Evolutionary conservation across 1,139 yeast species (phyloP), one percentile per base, ranked within the genome.

Genomic region (Diutina pseudorugosa): DNA sequence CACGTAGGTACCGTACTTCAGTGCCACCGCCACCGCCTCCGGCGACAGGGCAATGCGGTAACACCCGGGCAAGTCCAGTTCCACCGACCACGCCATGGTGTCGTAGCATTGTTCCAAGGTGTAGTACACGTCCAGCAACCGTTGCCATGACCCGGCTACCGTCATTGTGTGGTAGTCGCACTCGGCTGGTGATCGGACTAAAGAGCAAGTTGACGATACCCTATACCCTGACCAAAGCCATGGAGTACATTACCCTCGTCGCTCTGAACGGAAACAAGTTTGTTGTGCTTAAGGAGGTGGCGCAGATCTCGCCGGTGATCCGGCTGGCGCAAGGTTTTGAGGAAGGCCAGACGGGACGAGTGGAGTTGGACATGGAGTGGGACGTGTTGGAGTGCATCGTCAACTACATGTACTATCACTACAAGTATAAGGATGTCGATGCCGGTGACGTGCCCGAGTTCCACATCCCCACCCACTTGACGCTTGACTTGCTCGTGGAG

Each of bases 391-490:
- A 83, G 58, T 87, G 90, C 62, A 83, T 91, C 20, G 86, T 89
- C 50, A 98, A 93, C 59, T 93, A 93, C 61, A 68, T 93, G 45
- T 83, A 87, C 63, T 91, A 88, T 63, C 82, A 87, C 60, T 68
- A 75, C 58, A 84, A 86, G 61, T 87, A 86, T 62, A 78, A 73
- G 57, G 86, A 82, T 54, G 80, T 77, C 1, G 80, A 74, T 44
- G 70, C 72, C 25, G 77, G 75, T 0, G 80, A 77, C 52, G 80
- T 87, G 11, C 95, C 96, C 0, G 94, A 87, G 56, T 93, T 93
- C 65, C 84, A 85, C 50, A 82, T 93, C 1, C 97, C 98, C 0
- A 93, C 98, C 0, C 97, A 89, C 60, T 79, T 91, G 77, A 96
- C 98, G 0, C 72, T 93, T 58, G 98, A 93, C 62, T 70, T 93